Evolutionary conservation across 306 rosid species (phyloP).

Genomic region (Vicia villosa): DNA sequence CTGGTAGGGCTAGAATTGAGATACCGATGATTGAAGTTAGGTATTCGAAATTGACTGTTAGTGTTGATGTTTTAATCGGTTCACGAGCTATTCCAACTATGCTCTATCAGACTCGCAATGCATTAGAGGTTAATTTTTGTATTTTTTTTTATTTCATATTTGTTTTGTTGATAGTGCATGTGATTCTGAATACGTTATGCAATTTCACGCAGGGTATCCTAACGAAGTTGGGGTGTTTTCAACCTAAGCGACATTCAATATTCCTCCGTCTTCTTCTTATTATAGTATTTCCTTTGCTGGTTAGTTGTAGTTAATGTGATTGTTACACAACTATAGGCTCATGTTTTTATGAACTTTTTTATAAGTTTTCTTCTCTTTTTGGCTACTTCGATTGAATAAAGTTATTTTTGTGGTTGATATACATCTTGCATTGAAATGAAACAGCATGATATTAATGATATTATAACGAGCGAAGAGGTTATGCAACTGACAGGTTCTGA

Average conservation of each 20-base stretch:
- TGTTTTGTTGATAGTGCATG: neutral
- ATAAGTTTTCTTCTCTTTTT: neutral
- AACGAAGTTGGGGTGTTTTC: too few relatives aligned
- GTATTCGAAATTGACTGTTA: constrained; percentile 54
- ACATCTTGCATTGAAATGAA: neutral
- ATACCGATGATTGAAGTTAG: constrained; percentile 70
- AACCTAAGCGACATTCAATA: constrained; percentile 48
- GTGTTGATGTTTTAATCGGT: constrained; percentile 65
- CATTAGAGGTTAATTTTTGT: constrained; percentile 52
- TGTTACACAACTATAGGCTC: constrained; percentile 18
- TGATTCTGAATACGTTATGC: neutral
- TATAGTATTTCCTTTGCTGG: neutral
- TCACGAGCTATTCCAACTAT: constrained; percentile 79
- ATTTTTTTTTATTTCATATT: neutral
- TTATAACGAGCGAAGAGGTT: constrained; percentile 28
- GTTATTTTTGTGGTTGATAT: neutral
- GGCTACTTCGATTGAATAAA: neutral
- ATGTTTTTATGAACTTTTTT: neutral
- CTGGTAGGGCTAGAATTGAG: constrained; percentile 62
- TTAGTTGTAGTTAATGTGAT: neutral
- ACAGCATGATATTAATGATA: neutral
- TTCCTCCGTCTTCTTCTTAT: neutral
- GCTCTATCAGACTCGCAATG: constrained; percentile 53
- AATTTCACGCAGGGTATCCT: too few relatives aligned
- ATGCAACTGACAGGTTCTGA: neutral